phyloP scores from a whole-genome alignment of 2,329 filamentous ascomycete species.

The Colletotrichum sansevieriae region DNA sequence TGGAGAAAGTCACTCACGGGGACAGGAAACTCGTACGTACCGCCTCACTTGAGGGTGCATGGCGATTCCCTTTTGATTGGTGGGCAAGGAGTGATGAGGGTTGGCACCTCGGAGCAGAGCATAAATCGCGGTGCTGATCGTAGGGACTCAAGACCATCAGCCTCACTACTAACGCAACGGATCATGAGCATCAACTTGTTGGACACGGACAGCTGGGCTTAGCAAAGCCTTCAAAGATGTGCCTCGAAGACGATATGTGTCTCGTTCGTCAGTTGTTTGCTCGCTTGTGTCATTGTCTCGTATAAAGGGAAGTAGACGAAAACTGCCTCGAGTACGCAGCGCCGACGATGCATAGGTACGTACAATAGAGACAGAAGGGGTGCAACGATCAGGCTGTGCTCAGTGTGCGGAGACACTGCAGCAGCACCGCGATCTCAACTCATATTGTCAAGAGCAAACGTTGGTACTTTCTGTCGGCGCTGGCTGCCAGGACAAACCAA shows the following conservation, averaged over 20 bases:
- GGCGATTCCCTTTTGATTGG: slow-evolving; percentile 1
- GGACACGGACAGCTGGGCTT: not conserved
- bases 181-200: not conserved
- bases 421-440: not conserved
- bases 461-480: not conserved
- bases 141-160: not conserved
- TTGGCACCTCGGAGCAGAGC: not conserved
- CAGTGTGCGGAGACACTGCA: slow-evolving; percentile 14
- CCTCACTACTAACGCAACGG: not conserved
- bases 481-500: not conserved
- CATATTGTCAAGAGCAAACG: not conserved
- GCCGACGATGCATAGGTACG: not conserved
- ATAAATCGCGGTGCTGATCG: not conserved
- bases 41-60: slow-evolving; percentile 3
- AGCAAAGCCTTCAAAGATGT: not conserved
- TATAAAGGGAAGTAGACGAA: not conserved
- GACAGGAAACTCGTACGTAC: slow-evolving; percentile 15
- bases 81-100: not conserved
- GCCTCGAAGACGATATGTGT: not conserved
- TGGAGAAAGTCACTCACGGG: slow-evolving; percentile 3
- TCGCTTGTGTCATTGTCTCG: not conserved
- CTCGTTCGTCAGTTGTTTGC: not conserved
- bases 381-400: slow-evolving; percentile 21
- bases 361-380: not conserved
- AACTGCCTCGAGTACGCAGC: not conserved